Evolutionary conservation across 306 rosid species (phyloP), one percentile per base, ranked within the genome.

Genomic region (Cicer arietinum): DNA sequence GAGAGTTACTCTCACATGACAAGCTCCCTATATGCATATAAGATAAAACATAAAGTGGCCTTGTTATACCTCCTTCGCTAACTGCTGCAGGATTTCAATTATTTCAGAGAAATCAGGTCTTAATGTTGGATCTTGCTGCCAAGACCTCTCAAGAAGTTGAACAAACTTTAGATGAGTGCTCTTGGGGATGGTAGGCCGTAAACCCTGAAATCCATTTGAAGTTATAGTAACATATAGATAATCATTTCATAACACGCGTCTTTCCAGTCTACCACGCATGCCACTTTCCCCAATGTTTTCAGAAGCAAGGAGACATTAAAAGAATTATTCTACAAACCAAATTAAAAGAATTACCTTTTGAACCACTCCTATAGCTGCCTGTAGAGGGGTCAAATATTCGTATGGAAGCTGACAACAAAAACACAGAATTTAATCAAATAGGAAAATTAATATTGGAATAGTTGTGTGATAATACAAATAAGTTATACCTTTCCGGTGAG

Each of bases 331-430:
- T 40, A 71, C 46, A 71, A 65, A 61, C 67, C n/a, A 3, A 51
- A 46, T 67, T 66, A 66, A 76, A 50, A 67, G 58, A 42, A 65
- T 77, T 53, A 95, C 99, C 97, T 86, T 90, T 69, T 92, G 98
- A 67, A 92, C 97, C 39, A 95, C 99, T 73, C 99, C 99, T 43
- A 92, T 92, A 48, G 98, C 99, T 41, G 99, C 99, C 83, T 95
- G 99, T 76, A 95, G 84, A 41, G 99, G 99, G 64, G 96, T 95
- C 57, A 95, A 82, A 85, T 81, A 85, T 61, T 95, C 98, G 73
- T 95, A 90, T 6, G 99, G 99, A 71, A 95, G 98, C 99, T 92
- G 90, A 67, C 76, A 86, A 71, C 78, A 54, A 71, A 67, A 76
- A 70, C 61, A 71, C 16, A 66, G 42, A 7, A 59, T 42, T 17